A percentile compares a stretch with the other conserved stretches of the same genome.
Conservation (phyloP, 1,284 basidiomycete species). For the Hemileccinum hortonii region DNA sequence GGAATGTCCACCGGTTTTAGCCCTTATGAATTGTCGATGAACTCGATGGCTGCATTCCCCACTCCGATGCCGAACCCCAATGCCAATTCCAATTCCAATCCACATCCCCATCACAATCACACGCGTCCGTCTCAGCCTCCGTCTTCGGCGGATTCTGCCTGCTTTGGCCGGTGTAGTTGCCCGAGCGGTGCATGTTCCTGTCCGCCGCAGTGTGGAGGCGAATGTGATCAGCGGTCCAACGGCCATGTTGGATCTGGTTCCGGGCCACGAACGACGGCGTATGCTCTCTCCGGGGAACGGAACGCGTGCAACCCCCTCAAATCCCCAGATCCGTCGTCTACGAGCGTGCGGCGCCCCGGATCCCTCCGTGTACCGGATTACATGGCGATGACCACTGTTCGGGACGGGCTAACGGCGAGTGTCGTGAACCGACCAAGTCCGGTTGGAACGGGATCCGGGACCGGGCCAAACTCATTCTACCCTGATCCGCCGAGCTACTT, state of each 20-base stretch:
- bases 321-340: conserved; percentile 12
- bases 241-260: conserved; percentile 5
- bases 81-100: conserved; percentile 7
- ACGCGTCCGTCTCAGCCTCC: conserved; percentile 17
- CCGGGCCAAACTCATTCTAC: conserved; percentile 18
- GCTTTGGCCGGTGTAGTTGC: conserved; percentile 38
- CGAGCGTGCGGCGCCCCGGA: conserved; percentile 13
- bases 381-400: conserved; percentile 34
- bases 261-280: conserved; percentile 6
- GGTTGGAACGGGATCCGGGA: conserved; percentile 11
- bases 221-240: conserved; percentile 22
- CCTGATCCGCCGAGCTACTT: conserved; percentile 25
- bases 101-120: conserved; percentile 9
- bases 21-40: conserved; percentile 30
- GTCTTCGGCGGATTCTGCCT: conserved; percentile 27
- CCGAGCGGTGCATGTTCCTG: conserved; percentile 37
- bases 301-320: conserved; percentile 15
- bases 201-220: conserved; percentile 33
- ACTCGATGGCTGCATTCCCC: conserved; percentile 19
- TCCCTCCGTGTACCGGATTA: conserved; percentile 32
- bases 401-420: conserved; percentile 28
- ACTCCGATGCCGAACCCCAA: conserved; percentile 9
- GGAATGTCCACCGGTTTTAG: conserved; percentile 22
- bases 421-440: conserved; percentile 16
- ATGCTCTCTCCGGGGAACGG: conserved; percentile 22